Base-by-base conservation (phyloP, 495 filamentous ascomycete species). In the Aspergillus sparsus region DNA sequence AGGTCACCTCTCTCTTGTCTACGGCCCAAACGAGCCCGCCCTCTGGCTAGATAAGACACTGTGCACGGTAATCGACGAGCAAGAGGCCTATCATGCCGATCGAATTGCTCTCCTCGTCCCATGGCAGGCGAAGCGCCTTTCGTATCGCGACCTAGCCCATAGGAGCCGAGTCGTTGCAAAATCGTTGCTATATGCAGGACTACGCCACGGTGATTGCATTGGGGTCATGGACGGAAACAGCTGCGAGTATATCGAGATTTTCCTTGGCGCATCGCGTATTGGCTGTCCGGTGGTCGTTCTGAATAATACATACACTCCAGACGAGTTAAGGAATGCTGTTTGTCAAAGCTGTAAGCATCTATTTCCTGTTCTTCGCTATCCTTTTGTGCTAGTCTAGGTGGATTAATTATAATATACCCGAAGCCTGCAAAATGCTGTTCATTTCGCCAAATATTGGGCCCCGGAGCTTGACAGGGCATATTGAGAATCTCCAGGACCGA, bases 141-240 rank as follows among this genome's bases (percentile, higher is more conserved):
- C 64, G 3, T 71, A 71, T 36, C 15, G 62, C 13, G 53, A 69
- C 45, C 44, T 71, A 9, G 57, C 57, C 12, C 54, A 65, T 8
- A 45, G 59, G 18, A 68, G 62, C 49, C 58, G 50, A 7, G 18
- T 66, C 3, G n/a, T 71, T 4, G 63, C 63, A 3, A 61, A 58
- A 7, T 58, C 63, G 0, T 56, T 71, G 51, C 55, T 69, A 21
- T 49, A 59, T 6, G 57, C 60, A 57, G 69, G 69, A 0, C 36
- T 71, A 6, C 57, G 39, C 7, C 46, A 62, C 27, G 69, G 69
- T 0, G 69, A 69, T 13, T 64, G 63, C 21, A 50, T 71, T 0
- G 69, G 67, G 0, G 64, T 71, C 21, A 62, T 69, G 61, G 69
- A 63, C 6, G 67, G 69, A 0, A 71, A 71, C 46, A 62, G 65